Base-by-base conservation (phyloP, 1,284 basidiomycete species). In the Mycena sp. region DNA sequence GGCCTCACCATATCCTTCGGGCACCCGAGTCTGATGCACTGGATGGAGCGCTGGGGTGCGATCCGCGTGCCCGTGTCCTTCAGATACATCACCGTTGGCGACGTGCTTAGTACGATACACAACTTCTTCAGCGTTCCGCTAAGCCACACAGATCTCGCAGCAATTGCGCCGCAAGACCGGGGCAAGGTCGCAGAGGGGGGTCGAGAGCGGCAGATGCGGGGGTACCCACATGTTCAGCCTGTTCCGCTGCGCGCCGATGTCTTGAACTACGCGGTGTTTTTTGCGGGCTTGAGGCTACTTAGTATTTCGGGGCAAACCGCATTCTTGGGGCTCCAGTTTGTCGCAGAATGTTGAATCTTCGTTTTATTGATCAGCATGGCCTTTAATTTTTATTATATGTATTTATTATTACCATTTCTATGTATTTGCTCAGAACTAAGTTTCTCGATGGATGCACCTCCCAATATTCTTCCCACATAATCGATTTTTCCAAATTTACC, bases 61-160 rank as follows among this genome's bases (percentile, higher is more conserved):
- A 58, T 74, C 21, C 63, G 75, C 16, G 61, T 73, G 23, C 43
- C 58, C 25, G 70, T 67, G 25, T 16, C 61, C 16, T 63, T 70
- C 21, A 26, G 56, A 17, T 23, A 37, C 3, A 69, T 74, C 14
- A 72, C 70, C 12, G 69, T 76, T 16, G 61, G 69, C 21, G 76
- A 77, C 35, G 67, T 77, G 29, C 67, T 77, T 12, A 72, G 72
- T 58, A 74, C 72, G 16, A 76, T 78, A 23, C 69, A 74, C 58
- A 65, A 67, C 9, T 77, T 77, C 62, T 72, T 77, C 62, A 71
- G 65, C 23, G 23, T 60, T 50, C 72, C 74, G 12, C 53, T 78
- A 32, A 71, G 71, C 4, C 28, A 65, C 26, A 57, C 54, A 17
- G 76, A 78, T 17, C 45, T 72, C 19, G 37, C 51, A 21, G 67